Base-by-base conservation (phyloP, 495 filamentous ascomycete genomes). In the Penicillium antarcticum region DNA sequence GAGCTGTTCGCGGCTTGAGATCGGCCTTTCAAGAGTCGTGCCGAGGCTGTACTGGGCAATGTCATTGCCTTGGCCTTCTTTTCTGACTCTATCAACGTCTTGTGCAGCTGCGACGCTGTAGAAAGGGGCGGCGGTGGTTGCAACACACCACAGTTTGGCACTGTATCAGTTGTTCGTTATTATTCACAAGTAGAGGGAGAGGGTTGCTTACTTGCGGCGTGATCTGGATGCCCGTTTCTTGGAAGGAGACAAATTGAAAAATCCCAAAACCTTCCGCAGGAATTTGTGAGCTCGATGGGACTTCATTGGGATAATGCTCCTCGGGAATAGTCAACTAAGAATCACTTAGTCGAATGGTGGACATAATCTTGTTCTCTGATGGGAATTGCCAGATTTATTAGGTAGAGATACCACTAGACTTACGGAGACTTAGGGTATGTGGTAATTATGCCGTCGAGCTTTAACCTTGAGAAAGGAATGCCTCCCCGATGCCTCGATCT, bases 1-100 rank as follows among this genome's bases (percentile, higher is more conserved):
- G 11, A 69, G 35, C 11, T 65, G 56, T 12, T 48, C 38, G 43
- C 48, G 56, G 5, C 42, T 41, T n/a, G 26, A 23, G 3, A 14
- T n/a, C 18, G 41, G 31, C 19, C 18, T 47, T 47, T 46, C 19
- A 36, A 34, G 18, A 32, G 16, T 46, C 3, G 16, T 17, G 5
- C 12, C 29, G 16, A 36, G 1, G 3, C 18, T 36, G 18, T 36
- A 46, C 8, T 36, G 43, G 13, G 43, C 31, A 10, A 32, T 18
- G 24, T 46, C 43, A 11, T 46, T 32, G 35, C 3, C 4, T 21
- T 35, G 43, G 8, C 10, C 19, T 12, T 16, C 4, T 8, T 11
- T 31, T 24, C 14, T 19, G 8, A 1, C 19, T 2, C 16, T 9
- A 8, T 24, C 16, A 23, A 13, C 5, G 7, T 31, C 43, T 46